phyloP scores from a whole-genome alignment of 768 basidiomycete genomes.

The Mycena maculata region DNA sequence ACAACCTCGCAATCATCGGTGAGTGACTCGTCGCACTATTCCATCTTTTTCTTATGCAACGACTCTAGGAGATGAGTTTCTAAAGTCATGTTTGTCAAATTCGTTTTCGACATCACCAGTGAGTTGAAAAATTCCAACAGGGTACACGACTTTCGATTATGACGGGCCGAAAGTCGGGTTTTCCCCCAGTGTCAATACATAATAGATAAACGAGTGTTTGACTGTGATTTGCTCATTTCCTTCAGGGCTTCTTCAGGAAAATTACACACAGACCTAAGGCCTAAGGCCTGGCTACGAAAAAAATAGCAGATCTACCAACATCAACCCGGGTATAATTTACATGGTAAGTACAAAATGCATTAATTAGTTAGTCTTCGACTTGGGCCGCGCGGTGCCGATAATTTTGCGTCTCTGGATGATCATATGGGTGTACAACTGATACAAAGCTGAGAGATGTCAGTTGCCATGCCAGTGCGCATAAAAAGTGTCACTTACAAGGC shows the following conservation, averaged over 20 bases:
- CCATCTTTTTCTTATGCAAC: background rate
- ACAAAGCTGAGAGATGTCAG: slow-evolving; percentile 51
- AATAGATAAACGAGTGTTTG: slow-evolving; percentile 25
- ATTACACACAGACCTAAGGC: too few species aligned
- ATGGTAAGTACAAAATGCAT: slow-evolving; percentile 24
- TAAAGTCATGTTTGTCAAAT: slow-evolving; percentile 69
- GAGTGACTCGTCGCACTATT: slow-evolving; percentile 22
- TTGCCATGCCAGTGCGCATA: slow-evolving; percentile 15
- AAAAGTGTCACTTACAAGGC: slow-evolving; percentile 68
- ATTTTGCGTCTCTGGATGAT: slow-evolving; percentile 62
- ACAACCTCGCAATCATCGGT: slow-evolving; percentile 70
- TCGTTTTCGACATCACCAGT: background rate
- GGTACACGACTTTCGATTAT: slow-evolving; percentile 74
- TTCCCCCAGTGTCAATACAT: slow-evolving; percentile 54
- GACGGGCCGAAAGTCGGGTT: slow-evolving; percentile 66
- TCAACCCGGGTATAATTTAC: slow-evolving; percentile 27
- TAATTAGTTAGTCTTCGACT: slow-evolving; percentile 34
- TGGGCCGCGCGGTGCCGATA: slow-evolving; percentile 41
- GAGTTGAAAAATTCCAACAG: slow-evolving; percentile 45
- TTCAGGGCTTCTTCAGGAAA: too few species aligned
- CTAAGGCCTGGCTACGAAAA: too few species aligned
- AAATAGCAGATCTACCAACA: background rate
- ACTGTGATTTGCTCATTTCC: too few species aligned
- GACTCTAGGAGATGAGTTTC: slow-evolving; percentile 64
- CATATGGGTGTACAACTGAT: slow-evolving; percentile 67